Evolutionary conservation across 805 yeast species (phyloP), one percentile per base, ranked within the genome.

Genomic region (Zygosaccharomyces kombuchaensis): DNA sequence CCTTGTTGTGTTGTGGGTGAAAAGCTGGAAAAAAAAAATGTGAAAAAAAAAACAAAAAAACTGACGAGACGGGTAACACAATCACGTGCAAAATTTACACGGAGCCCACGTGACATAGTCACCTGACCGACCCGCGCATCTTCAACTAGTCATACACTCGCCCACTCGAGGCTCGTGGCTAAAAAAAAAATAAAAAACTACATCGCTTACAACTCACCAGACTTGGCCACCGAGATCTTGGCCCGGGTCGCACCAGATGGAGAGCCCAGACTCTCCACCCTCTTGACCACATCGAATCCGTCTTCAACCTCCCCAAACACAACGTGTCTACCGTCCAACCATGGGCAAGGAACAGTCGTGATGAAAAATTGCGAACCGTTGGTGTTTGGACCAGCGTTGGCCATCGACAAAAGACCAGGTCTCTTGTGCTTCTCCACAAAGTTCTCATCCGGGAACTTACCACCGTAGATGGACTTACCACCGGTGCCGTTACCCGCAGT

Each of bases 401-500:
- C 96, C 96, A 87, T 87, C 34, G 95, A 87, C 63, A 87, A 71
- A 55, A 86, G 74, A 64, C 95, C 95, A 52, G 91, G 84, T 65
- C 75, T 81, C 69, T 76, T 79, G 77, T 87, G 96, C 58, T 68
- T 82, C 73, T 79, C 78, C 56, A 68, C 56, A 64, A 86, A 86
- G 77, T 85, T 83, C 71, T 71, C 75, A 44, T 71, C 82, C 37
- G 75, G 75, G 71, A 85, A 85, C 67, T 77, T 81, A 50, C 77
- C 81, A 59, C 91, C 91, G 69, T 85, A 86, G 72, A 86, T 86
- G 50, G 91, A 84, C 71, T 83, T 84, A 71, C 99, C 99, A 70
- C 99, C 99, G 63, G 95, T 85, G 70, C 99, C 99, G 74, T 89
- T 85, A 72, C 87, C 88, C 73, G 77, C 75, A 70, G 93, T 85